Base-by-base conservation (phyloP, 768 basidiomycete genomes). In the Boletus coccyginus region DNA sequence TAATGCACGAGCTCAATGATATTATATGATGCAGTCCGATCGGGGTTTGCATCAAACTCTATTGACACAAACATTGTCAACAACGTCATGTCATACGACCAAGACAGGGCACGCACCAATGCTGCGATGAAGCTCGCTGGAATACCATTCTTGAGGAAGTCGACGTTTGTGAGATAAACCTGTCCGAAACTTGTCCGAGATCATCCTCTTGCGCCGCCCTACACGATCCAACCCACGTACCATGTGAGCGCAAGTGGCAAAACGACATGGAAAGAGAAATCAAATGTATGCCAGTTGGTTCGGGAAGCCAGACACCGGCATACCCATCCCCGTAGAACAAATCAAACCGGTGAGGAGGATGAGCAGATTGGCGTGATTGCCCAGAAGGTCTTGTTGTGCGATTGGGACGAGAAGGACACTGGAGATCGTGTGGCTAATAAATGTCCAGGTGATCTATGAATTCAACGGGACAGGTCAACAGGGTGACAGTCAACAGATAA, bases 291-390 rank as follows among this genome's bases (percentile, higher is more conserved):
- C 93, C 46, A 93, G 94, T 74, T 97, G 93, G 71, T 98, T 97
- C 0, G 96, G 96, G 78, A 98, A 99, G n/a, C 97, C 97, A 58
- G 92, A 94, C 39, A 98, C 94, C 3, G 96, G 95, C 82, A 98
- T 91, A 12, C 93, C 96, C 97, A 99, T 99, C 2, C 96, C 97
- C 7, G 92, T 78, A 4, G 93, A 95, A 69, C 96, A 98, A 49
- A 97, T 88, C 57, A 98, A 77, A 14, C 84, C 94, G 35, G 94
- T 97, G 62, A 94, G 82, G 75, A 99, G 95, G 65, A 98, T 90
- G 61, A 99, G 83, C 10, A 98, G 74, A 62, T 93, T 88, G 43
- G 82, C 77, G 60, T 88, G 90, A 44, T 86, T 75, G 1, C 84
- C 84, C 10, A 75, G 73, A 44, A 98, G 77, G 46, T 82, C 90